phyloP scores from a whole-genome alignment of 805 yeast genomes.

The Helenozyma rhizophorensis region DNA sequence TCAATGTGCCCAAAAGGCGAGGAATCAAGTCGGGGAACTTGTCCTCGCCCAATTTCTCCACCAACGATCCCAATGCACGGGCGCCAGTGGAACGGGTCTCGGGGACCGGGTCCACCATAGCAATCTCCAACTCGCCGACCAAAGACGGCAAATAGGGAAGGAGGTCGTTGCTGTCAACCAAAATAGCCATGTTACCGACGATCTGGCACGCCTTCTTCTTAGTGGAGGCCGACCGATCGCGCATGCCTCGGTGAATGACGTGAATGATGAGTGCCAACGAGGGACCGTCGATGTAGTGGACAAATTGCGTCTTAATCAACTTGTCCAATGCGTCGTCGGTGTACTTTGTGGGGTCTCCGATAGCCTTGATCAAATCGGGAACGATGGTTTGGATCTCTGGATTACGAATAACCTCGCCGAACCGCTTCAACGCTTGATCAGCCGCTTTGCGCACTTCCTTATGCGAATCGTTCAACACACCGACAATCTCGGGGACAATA shows the following conservation, averaged over 20 bases:
- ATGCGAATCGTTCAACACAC: slow-evolving; percentile 90
- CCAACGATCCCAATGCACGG: slow-evolving; percentile 92
- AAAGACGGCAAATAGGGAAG: slow-evolving; percentile 76
- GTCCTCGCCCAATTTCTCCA: slow-evolving; percentile 94
- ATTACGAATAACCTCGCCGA: slow-evolving; percentile 95
- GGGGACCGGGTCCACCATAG: slow-evolving; percentile 99
- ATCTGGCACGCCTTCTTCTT: slow-evolving; percentile 95
- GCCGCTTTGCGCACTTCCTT: slow-evolving; percentile 97
- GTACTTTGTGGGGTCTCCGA: slow-evolving; percentile 90
- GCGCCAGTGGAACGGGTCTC: slow-evolving; percentile 96
- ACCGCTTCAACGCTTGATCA: slow-evolving; percentile 77
- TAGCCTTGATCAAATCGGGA: slow-evolving; percentile 82
- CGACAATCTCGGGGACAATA: slow-evolving; percentile 94
- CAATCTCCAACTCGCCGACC: slow-evolving; percentile 77
- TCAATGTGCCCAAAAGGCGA: slow-evolving; percentile 66
- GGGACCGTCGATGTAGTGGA: slow-evolving; percentile 97
- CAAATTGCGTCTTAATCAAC: slow-evolving; percentile 85
- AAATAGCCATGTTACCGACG: slow-evolving; percentile 97
- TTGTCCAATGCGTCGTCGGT: slow-evolving; percentile 87
- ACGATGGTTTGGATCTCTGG: slow-evolving; percentile 95
- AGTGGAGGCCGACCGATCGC: slow-evolving; percentile 87
- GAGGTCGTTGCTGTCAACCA: slow-evolving; percentile 84
- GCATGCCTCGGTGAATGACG: slow-evolving; percentile 93
- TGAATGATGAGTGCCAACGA: slow-evolving; percentile 92
- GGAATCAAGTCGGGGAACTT: slow-evolving; percentile 90